Evolutionary conservation across 2,329 filamentous ascomycete species (phyloP).

Genomic region (Epichloe sylvatica): DNA sequence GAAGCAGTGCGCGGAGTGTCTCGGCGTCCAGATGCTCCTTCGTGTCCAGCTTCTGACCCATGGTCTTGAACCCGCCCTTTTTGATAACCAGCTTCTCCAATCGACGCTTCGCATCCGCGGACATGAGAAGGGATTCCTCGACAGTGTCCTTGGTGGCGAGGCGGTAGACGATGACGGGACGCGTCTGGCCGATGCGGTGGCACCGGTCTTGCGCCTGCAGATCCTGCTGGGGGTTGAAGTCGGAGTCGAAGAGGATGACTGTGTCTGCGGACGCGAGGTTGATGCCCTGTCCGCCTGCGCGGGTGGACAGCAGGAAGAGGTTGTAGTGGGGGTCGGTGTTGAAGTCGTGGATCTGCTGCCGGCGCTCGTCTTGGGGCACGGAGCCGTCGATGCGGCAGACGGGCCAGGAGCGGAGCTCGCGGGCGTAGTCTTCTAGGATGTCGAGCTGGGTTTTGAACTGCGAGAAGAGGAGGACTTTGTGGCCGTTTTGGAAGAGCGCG

Average conservation of each 20-base stretch:
- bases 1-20: conserved; percentile 44
- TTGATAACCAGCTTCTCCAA: conserved; percentile 92
- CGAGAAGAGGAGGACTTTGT: conserved; percentile 92
- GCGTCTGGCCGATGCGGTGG: conserved; percentile 85
- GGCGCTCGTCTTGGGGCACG: conserved; percentile 60
- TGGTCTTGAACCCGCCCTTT: conserved; percentile 69
- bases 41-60: conserved; percentile 45
- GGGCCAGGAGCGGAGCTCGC: conserved; percentile 61
- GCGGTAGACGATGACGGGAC: conserved; percentile 84
- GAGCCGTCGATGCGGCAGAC: conserved; percentile 84
- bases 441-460: conserved; percentile 94
- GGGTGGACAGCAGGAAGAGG: conserved; percentile 77
- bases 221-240: conserved; percentile 96
- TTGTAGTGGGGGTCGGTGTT: conserved; percentile 51
- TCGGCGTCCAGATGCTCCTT: conserved; percentile 46
- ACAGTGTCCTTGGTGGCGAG: conserved; percentile 88
- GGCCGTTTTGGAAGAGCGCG: conserved; percentile 54
- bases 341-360: conserved; percentile 58
- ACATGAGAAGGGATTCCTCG: conserved; percentile 73
- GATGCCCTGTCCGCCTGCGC: conserved; percentile 89
- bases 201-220: conserved; percentile 91
- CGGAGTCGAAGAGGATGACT: conserved; percentile 73
- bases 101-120: conserved; percentile 79
- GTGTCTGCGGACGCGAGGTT: conserved; percentile 87
- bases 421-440: conserved; percentile 74